A percentile compares a stretch with the other conserved stretches of the same genome.
These are phyloP conservation scores for Penicillium olsonii DNA, from an alignment of 2,329 filamentous ascomycete species.

Conservation along the genomic window DNA sequence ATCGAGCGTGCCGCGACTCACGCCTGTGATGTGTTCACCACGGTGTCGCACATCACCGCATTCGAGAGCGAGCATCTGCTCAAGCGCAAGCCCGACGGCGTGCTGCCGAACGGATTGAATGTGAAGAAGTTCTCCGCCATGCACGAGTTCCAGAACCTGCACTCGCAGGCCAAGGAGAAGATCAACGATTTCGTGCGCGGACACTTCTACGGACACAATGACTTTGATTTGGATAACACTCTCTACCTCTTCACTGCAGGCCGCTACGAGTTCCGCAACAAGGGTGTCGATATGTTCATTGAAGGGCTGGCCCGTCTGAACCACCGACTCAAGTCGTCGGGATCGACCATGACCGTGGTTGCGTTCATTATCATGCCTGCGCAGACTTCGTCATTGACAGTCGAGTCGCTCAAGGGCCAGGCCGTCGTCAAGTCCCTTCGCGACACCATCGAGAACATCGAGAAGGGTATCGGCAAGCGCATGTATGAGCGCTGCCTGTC, in stretches of 20 bases:
- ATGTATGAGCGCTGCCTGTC: slow-evolving; percentile 92
- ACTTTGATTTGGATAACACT: slow-evolving; percentile 95
- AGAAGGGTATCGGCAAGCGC: slow-evolving; percentile 86
- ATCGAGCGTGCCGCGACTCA: slow-evolving; percentile 94
- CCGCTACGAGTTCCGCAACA: slow-evolving; percentile 96
- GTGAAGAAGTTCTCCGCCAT: slow-evolving; percentile 98
- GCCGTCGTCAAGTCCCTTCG: slow-evolving; percentile 95
- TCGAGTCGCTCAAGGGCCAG: slow-evolving; percentile 94
- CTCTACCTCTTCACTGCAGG: slow-evolving; percentile 97
- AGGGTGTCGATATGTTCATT: slow-evolving; percentile 99
- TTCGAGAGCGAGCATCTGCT: slow-evolving; percentile 97
- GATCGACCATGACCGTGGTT: slow-evolving; percentile 90
- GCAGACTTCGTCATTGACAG: slow-evolving; percentile 90
- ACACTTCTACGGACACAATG: slow-evolving; percentile 97
- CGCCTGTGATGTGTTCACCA: slow-evolving; percentile 94
- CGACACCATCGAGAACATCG: slow-evolving; percentile 90
- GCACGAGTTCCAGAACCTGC: slow-evolving; percentile 98
- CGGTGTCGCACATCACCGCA: slow-evolving; percentile 96
- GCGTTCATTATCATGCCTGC: slow-evolving; percentile 99
- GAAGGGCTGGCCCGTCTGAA: slow-evolving; percentile 93
- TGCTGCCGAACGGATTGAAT: slow-evolving; percentile 93
- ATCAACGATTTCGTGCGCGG: slow-evolving; percentile 98
- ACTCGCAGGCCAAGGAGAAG: slow-evolving; percentile 95
- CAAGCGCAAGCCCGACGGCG: slow-evolving; percentile 96
- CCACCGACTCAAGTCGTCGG: slow-evolving; percentile 80